Conservation (phyloP, 768 basidiomycete species). For the Pulveroboletus sp. region DNA sequence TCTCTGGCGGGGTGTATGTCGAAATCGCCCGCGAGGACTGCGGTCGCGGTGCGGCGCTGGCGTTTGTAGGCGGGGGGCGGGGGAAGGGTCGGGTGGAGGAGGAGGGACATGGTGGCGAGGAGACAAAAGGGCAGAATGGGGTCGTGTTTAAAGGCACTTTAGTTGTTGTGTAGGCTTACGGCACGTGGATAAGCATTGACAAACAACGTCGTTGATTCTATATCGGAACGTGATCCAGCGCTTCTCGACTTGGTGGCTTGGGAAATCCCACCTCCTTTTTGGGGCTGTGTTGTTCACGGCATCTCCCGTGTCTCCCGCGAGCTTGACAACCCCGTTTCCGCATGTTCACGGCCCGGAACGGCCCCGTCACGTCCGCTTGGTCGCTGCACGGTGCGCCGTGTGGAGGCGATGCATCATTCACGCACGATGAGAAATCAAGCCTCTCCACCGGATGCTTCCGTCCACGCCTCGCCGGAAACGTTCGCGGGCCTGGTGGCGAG, state of each 20-base stretch:
- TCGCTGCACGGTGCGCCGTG: too few relatives aligned
- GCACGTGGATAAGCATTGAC: constrained; percentile 35
- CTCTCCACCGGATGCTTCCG: too few relatives aligned
- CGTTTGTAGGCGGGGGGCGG: constrained; percentile 31
- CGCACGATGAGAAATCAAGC: not conserved
- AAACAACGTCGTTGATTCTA: constrained; percentile 35
- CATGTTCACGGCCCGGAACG: constrained; percentile 9
- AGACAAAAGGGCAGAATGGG: constrained; percentile 26
- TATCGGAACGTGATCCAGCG: constrained; percentile 23
- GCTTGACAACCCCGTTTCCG: not conserved
- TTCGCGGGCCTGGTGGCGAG: too few relatives aligned
- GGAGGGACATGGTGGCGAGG: constrained; percentile 22
- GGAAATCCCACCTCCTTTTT: too few relatives aligned
- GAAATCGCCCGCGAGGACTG: constrained; percentile 73
- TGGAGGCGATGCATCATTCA: too few relatives aligned
- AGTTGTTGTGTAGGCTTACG: constrained; percentile 35
- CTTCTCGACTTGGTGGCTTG: too few relatives aligned
- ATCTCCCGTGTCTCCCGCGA: too few relatives aligned
- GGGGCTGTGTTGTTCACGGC: too few relatives aligned
- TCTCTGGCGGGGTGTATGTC: constrained; percentile 67
- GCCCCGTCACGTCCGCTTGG: too few relatives aligned
- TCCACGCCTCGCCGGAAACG: too few relatives aligned
- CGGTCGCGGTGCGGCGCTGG: constrained; percentile 63
- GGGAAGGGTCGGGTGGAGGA: constrained; percentile 12
- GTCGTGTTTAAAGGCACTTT: constrained; percentile 35